Evolutionary conservation across 805 yeast genomes (phyloP).

Genomic region (Monosporozyma unispora): DNA sequence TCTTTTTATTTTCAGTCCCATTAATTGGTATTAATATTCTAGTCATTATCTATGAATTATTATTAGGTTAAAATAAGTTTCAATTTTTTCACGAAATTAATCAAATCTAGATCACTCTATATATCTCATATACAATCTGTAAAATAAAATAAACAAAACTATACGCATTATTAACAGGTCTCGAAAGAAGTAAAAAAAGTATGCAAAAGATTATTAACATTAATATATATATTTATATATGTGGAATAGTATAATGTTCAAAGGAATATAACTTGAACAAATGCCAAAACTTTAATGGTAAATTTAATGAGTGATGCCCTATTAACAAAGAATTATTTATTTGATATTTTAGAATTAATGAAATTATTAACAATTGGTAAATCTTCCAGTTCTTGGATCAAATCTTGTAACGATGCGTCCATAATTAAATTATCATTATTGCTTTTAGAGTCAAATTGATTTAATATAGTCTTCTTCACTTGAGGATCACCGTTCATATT

Average conservation of each 20-base stretch:
- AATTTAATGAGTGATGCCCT: too few relatives aligned
- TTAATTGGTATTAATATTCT: conserved; percentile 57
- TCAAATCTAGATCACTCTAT: too few relatives aligned
- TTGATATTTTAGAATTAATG: neutral
- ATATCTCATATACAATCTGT: neutral
- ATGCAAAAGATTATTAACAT: neutral
- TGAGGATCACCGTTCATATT: conserved; percentile 8
- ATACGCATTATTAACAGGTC: too few relatives aligned
- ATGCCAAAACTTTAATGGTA: too few relatives aligned
- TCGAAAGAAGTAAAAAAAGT: neutral
- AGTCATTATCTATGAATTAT: conserved; percentile 60
- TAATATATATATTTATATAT: neutral
- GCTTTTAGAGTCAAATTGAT: neutral
- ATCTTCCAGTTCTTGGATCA: neutral
- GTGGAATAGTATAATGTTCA: neutral
- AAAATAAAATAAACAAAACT: neutral
- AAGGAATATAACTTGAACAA: neutral
- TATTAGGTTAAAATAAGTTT: conserved; percentile 61
- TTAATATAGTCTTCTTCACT: neutral
- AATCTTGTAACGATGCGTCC: neutral
- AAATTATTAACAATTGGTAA: conserved; percentile 2
- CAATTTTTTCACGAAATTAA: too few relatives aligned
- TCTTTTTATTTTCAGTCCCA: conserved; percentile 37
- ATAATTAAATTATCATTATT: neutral
- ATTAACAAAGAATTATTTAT: too few relatives aligned